phyloP scores from a whole-genome alignment of 805 yeast species.

The Metschnikowia cerradonensis region DNA sequence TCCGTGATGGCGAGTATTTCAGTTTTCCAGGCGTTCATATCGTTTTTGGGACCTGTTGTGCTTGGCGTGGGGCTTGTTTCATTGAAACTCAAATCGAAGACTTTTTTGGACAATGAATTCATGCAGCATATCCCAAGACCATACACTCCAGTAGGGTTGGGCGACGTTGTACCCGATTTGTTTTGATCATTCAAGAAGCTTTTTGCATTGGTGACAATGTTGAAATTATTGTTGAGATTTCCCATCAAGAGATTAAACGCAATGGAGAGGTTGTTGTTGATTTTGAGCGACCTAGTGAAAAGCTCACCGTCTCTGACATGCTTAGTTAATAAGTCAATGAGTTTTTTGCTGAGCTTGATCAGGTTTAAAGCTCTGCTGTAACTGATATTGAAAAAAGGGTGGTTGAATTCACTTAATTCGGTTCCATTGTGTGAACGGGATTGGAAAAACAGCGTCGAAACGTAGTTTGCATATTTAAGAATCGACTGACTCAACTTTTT shows the following conservation, averaged over 20 bases:
- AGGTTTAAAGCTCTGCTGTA: slow-evolving; percentile 32
- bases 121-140: slow-evolving; percentile 25
- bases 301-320: slow-evolving; percentile 25
- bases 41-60: neutral
- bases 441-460: slow-evolving; percentile 19
- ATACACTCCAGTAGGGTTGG: slow-evolving; percentile 1
- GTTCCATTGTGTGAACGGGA: slow-evolving; percentile 5
- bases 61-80: slow-evolving; percentile 1
- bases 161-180: neutral
- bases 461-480: slow-evolving; percentile 27
- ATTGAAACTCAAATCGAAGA: slow-evolving; percentile 26
- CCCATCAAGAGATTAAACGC: slow-evolving; percentile 27
- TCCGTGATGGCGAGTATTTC: slow-evolving; percentile 17
- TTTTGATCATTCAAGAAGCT: slow-evolving; percentile 6
- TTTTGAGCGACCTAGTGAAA: slow-evolving; percentile 27
- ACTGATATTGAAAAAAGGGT: slow-evolving; percentile 33
- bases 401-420: slow-evolving; percentile 15
- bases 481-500: slow-evolving; percentile 31
- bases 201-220: slow-evolving; percentile 16
- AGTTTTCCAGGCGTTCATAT: slow-evolving; percentile 15
- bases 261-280: slow-evolving; percentile 35
- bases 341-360: slow-evolving; percentile 33
- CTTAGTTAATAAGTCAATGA: slow-evolving; percentile 28
- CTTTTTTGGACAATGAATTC: slow-evolving; percentile 22
- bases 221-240: slow-evolving; percentile 18